A percentile compares a stretch with the other conserved stretches of the same genome.
Evolutionary conservation across 2,329 filamentous ascomycete species (phyloP).

Genomic region (Aureobasidium sp.): DNA sequence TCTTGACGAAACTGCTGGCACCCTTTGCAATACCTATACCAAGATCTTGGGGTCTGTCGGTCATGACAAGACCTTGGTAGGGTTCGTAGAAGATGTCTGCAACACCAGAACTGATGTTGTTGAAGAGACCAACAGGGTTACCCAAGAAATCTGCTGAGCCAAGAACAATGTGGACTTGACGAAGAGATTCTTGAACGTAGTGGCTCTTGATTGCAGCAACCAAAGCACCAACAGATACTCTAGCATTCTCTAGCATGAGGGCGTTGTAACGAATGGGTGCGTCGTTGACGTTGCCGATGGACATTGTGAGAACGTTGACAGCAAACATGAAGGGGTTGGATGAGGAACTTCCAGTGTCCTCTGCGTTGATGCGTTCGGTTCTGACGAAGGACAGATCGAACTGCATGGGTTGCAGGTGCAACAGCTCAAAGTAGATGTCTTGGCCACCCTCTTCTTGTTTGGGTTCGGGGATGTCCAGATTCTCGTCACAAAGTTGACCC

Average conservation of each 20-base stretch:
- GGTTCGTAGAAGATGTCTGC: conserved; percentile 99
- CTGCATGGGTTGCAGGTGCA: conserved; percentile 98
- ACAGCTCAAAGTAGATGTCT: conserved; percentile 94
- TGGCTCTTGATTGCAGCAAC: conserved; percentile 83
- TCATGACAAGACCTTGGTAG: conserved; percentile 94
- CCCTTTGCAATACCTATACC: conserved; percentile 94
- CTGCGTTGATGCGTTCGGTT: conserved; percentile 90
- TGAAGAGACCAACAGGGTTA: conserved; percentile 95
- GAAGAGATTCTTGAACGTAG: conserved; percentile 92
- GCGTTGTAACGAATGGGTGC: conserved; percentile 90
- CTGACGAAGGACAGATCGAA: conserved; percentile 94
- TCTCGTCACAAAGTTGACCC: conserved; percentile 80
- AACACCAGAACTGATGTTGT: conserved; percentile 93
- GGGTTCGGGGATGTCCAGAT: conserved; percentile 85
- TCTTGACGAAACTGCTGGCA: conserved; percentile 95
- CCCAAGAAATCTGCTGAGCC: conserved; percentile 96
- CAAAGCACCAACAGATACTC: conserved; percentile 76
- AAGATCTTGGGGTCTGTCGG: conserved; percentile 88
- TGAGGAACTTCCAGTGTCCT: conserved; percentile 77
- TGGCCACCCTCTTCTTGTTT: conserved; percentile 74
- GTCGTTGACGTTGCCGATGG: conserved; percentile 97
- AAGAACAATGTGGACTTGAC: conserved; percentile 94
- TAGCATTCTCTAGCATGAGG: conserved; percentile 87
- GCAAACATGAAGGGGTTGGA: conserved; percentile 97
- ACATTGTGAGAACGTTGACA: conserved; percentile 98